phyloP scores from a whole-genome alignment of 2,329 filamentous ascomycete species.

The Colletotrichum higginsianum region DNA sequence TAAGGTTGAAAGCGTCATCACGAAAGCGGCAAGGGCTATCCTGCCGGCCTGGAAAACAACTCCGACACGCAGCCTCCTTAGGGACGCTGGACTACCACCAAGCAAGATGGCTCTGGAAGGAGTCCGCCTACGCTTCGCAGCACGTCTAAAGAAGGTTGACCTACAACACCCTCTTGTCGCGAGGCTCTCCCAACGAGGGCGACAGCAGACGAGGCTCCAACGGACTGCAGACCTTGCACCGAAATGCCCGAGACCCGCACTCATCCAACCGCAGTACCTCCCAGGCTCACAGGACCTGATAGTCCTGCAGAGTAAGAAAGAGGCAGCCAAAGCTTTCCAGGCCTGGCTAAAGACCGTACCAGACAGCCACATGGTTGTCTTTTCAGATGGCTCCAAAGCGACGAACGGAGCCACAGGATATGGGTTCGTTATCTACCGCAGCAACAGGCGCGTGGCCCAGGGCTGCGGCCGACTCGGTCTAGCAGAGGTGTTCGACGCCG shows the following conservation, averaged over 20 bases:
- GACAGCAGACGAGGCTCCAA: not conserved
- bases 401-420: not conserved
- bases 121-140: not conserved
- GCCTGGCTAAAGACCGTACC: not conserved
- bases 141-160: not conserved
- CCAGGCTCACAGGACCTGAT: not conserved
- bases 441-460: not conserved
- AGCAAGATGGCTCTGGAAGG: not conserved
- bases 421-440: not conserved
- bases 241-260: not conserved
- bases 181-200: not conserved
- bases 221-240: not conserved
- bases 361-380: not conserved
- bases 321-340: not conserved
- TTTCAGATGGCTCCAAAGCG: not conserved
- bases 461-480: not conserved
- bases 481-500: not conserved
- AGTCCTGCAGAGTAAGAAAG: not conserved
- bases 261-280: not conserved
- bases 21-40: not conserved
- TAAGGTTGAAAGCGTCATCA: not conserved
- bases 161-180: not conserved
- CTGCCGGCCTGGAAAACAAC: not conserved
- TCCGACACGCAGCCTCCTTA: not conserved
- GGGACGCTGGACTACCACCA: not conserved